Evolutionary conservation across 108 stramenopile genomes (phyloP), one percentile per base, ranked within the genome.

Genomic region (Fragilariopsis cylindrus): DNA sequence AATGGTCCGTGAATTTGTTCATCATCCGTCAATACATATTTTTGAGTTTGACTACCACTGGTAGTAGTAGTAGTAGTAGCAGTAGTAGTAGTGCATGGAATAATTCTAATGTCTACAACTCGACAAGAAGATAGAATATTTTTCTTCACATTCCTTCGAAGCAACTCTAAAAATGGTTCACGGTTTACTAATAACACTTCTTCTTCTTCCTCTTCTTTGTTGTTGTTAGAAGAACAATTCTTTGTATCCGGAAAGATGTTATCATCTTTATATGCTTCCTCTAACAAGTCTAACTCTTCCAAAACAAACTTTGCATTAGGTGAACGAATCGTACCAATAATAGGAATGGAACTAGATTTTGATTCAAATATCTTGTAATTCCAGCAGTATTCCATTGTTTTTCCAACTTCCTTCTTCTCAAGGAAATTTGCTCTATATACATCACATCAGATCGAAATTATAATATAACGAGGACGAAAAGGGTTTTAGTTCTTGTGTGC

Each of bases 291-390:
- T 49, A 76, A 46, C 40, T 58, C 60, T n/a, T 70, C 15, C 49
- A 76, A 48, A 2, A 76, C 68, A 3, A 52, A 3, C 3, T 45
- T 13, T 2, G 76, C 73, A 11, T 30, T 53, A 42, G 55, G 44
- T 49, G 70, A 43, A 39, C 60, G 69, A 54, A 76, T 57, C 50
- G 60, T 70, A 7, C 76, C 76, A 50, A 76, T 57, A n/a, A 76
- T 69, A 3, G 76, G 69, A 60, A 76, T 76, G 13, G 69, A 45
- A 3, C 19, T 40, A 3, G 67, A 47, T 43, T 76, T 76, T 57
- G 76, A 57, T 54, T 76, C 76, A 50, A 76, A 53, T 12, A 76
- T 41, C 5, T 8, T 45, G 39, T 60, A 74, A 5, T 48, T 30
- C 65, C 47, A 65, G 16, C 15, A 7, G 39, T 9, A 7, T 40